Evolutionary conservation across 2,329 filamentous ascomycete species (phyloP), one percentile per base, ranked within the genome.

Genomic region (Exophiala mesophila): DNA sequence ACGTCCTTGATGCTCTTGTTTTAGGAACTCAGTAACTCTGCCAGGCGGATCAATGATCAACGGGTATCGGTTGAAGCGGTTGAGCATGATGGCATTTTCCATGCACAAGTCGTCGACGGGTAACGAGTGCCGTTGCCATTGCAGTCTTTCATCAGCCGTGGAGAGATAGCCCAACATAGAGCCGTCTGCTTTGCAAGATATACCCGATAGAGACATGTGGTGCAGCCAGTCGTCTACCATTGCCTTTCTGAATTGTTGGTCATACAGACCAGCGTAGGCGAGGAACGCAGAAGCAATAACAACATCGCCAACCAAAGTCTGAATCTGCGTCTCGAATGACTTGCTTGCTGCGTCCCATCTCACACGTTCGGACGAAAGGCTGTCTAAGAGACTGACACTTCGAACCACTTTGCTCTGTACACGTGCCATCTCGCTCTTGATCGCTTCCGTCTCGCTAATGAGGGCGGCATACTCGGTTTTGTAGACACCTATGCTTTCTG

Each of bases 211-310:
- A 36, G 86, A 82, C 53, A 98, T 79, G 65, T 98, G 92, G 57
- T 94, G 82, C 49, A 92, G 76, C 92, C 92, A 98, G 64, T 98
- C 92, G 55, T 98, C 92, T 67, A 92, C 80, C 88, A 98, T 96
- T 6, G 83, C 82, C 69, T 96, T 96, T 60, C 92, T 83, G 78
- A 96, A 97, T 47, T 92, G 92, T 62, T 98, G 94, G 62, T 98
- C 92, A 62, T 95, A 98, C 37, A 97, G 82, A 66, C 92, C 92
- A 59, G 86, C 88, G 66, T 98, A 98, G 10, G 94, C 92, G 50
- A 98, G 74, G 76, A 97, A 97, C 6, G 90, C 94, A 4, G 94
- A 88, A n/a, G 92, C 92, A 37, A 96, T 83, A 47, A 98, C 76
- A 36, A 96, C 90, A 60, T 98, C 92, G 49, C 92, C 92, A 26